A percentile compares a stretch with the other conserved stretches of the same genome.
Conservation (phyloP, 352 stramenopile genomes). For the Phytopythium aichiense region DNA sequence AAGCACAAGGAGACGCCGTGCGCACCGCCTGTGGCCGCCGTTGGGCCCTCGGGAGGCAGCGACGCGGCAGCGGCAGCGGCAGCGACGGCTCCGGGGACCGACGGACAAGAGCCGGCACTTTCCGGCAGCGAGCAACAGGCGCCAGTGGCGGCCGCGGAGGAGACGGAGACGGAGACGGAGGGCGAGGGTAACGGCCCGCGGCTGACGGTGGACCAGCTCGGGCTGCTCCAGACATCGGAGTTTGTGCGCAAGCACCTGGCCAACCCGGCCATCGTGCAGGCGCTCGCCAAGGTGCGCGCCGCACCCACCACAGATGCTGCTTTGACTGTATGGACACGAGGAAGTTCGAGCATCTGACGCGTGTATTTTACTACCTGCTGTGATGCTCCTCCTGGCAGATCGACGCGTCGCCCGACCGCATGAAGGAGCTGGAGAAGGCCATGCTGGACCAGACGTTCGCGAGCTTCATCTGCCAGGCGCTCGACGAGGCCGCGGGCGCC, state of each 20-base stretch:
- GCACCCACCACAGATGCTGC: too few species aligned
- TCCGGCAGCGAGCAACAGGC: constrained; percentile 3
- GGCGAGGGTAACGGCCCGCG: constrained; percentile 40
- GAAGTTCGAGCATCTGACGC: too few species aligned
- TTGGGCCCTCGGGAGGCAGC: constrained; percentile 1
- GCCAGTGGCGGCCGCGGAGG: neutral
- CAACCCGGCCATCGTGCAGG: constrained; percentile 41
- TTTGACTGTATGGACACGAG: too few species aligned
- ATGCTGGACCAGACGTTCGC: constrained; percentile 65
- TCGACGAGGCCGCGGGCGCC: constrained; percentile 45
- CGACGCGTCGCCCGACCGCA: constrained; percentile 51
- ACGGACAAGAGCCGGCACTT: neutral
- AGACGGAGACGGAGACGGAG: constrained; percentile 13
- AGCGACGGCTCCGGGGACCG: constrained; percentile 1
- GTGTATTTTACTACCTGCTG: too few species aligned
- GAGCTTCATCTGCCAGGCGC: constrained; percentile 71
- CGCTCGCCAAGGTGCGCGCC: constrained; percentile 15
- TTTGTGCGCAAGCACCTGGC: constrained; percentile 36
- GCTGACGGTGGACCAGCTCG: constrained; percentile 53
- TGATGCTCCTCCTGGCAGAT: constrained; percentile 31
- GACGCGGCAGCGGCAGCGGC: constrained; percentile 10
- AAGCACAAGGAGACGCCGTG: constrained; percentile 72
- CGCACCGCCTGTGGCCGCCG: constrained; percentile 10
- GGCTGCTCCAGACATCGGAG: constrained; percentile 23
- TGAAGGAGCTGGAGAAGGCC: constrained; percentile 76